A percentile compares a stretch with the other conserved stretches of the same genome.
These are phyloP conservation scores for Daldinia eschscholtzii DNA, from an alignment of 2,329 filamentous ascomycete genomes.

Conservation along the genomic window DNA sequence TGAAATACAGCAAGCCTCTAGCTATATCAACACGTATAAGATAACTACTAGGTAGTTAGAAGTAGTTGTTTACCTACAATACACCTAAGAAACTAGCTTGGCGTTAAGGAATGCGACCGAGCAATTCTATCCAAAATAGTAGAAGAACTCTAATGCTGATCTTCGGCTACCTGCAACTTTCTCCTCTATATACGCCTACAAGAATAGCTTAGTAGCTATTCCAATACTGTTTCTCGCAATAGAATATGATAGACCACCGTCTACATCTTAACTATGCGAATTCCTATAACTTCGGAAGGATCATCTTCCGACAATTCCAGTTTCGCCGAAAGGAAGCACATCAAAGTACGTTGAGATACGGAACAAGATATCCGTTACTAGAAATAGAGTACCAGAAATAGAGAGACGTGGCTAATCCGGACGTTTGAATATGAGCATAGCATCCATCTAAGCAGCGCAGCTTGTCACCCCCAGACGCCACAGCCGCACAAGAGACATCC, in stretches of 20 bases:
- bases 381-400: too few species aligned
- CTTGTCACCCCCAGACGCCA: neutral
- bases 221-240: neutral
- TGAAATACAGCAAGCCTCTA: too few species aligned
- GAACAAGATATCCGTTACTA: neutral
- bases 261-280: too few species aligned
- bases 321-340: neutral
- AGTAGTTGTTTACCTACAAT: neutral
- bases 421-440: neutral
- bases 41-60: neutral
- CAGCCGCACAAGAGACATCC: neutral
- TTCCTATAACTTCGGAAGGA: constrained; percentile 26
- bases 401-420: neutral
- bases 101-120: neutral
- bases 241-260: too few species aligned
- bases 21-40: too few species aligned
- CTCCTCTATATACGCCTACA: neutral
- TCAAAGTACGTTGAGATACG: neutral
- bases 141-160: neutral
- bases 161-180: neutral
- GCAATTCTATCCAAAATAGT: neutral
- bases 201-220: neutral
- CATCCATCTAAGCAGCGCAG: neutral
- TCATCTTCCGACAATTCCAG: constrained; percentile 8
- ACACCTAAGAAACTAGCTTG: neutral